Evolutionary conservation across 176 grass and related monocot genomes (phyloP), one percentile per base, ranked within the genome.

Genomic region (Alopecurus myosuroides): DNA sequence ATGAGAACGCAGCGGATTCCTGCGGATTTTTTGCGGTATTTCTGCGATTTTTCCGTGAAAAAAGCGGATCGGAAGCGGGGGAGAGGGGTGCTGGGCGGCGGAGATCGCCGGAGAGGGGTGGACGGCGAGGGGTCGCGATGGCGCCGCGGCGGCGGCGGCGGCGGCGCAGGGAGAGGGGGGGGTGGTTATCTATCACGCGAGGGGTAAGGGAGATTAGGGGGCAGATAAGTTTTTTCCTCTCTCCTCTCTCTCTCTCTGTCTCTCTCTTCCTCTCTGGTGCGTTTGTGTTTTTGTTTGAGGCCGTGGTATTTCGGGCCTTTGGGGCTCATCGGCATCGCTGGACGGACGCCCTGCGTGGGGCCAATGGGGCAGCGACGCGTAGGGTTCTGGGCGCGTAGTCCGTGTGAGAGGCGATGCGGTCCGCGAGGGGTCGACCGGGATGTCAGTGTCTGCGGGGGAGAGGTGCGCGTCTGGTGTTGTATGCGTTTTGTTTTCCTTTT

Each of bases 171-270:
- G 75, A 50, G 70, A 56, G 90, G 13, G 68, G 68, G 29, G 78
- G 75, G 73, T 82, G 92, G 84, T 89, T 94, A 92, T 87, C 92
- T 82, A 85, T 82, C 77, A 76, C 39, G 71, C 66, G 26, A 49
- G 40, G 26, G 67, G 77, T 48, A 88, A 81, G 82, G 52, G 90
- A 79, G 77, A 92, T 91, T 86, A 86, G 88, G 60, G 74, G 85
- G 65, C 57, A 89, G 87, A 92, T 94, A 89, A 87, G 92, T 86
- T 85, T 85, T 90, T 82, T 63, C 29, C 64, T 30, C 73, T 87
- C 57, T 77, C 30, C 28, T 69, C 30, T 60, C 18, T 69, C 46
- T 44, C 76, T 78, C 61, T 77, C 52, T n/a, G n/a, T n/a, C n/a
- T n/a, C 39, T 88, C 67, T 70, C 68, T 26, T 46, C 81, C 71